phyloP scores from a whole-genome alignment of 192 early-diverging fungal species.

The Haplosporangium gracile region DNA sequence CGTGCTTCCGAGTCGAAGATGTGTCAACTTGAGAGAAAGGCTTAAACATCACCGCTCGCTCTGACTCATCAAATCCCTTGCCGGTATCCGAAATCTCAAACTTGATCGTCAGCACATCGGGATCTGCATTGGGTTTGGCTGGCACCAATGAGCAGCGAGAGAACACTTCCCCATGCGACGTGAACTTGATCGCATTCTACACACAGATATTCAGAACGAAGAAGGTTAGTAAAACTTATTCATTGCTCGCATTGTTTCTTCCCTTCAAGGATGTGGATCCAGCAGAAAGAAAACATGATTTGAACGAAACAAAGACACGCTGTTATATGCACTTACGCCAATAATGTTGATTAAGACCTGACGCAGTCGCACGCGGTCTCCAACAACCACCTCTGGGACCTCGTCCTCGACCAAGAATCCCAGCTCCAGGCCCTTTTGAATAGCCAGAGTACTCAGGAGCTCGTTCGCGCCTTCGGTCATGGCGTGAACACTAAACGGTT shows the following conservation, averaged over 20 bases:
- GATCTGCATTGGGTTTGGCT: conserved; percentile 19
- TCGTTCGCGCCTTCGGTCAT: conserved; percentile 81
- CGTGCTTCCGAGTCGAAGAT: conserved; percentile 85
- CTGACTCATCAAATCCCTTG: conserved; percentile 81
- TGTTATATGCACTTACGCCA: conserved; percentile 60
- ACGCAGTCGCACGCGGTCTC: conserved; percentile 80
- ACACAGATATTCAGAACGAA: background rate
- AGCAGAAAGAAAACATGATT: background rate
- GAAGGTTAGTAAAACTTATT: background rate
- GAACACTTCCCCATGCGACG: conserved; percentile 75
- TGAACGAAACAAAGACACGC: background rate
- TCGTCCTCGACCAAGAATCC: conserved; percentile 78
- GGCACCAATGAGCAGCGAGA: conserved; percentile 65
- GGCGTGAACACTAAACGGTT: conserved; percentile 72
- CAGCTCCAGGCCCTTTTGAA: conserved; percentile 78
- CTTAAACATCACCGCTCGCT: conserved; percentile 81
- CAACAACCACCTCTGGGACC: conserved; percentile 76
- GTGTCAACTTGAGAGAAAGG: conserved; percentile 87
- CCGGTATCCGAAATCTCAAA: conserved; percentile 86
- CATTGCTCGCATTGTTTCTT: too few species aligned
- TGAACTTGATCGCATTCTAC: conserved; percentile 89
- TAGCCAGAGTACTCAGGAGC: conserved; percentile 77
- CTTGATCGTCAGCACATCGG: conserved; percentile 64
- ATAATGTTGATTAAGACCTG: conserved; percentile 87
- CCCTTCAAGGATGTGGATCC: too few species aligned